These are phyloP conservation scores for Moesziomyces antarcticus DNA, from an alignment of 1,284 basidiomycete species.

Conservation along the genomic window DNA sequence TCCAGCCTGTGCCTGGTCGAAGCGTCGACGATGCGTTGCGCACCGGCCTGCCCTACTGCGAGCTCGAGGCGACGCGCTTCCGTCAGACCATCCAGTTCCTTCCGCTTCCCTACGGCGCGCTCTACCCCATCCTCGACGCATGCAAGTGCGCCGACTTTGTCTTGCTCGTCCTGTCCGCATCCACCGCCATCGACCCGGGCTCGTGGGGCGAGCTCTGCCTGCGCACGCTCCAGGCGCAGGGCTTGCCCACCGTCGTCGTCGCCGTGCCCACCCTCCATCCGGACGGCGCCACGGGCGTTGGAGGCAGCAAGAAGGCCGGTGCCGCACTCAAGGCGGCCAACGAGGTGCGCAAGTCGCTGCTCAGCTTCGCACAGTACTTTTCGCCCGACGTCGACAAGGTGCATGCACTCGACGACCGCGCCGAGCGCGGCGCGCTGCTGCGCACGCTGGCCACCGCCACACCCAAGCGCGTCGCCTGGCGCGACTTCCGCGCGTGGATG, in stretches of 20 bases:
- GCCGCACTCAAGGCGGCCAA: constrained; percentile 54
- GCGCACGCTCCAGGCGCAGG: constrained; percentile 75
- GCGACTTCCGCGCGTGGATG: constrained; percentile 82
- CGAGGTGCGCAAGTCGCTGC: constrained; percentile 61
- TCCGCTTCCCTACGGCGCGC: constrained; percentile 70
- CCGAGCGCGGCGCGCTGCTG: constrained; percentile 73
- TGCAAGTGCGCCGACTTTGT: constrained; percentile 92
- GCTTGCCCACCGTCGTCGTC: constrained; percentile 81
- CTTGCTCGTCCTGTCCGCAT: constrained; percentile 82
- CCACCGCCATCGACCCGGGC: constrained; percentile 78
- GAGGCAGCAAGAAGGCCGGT: constrained; percentile 50
- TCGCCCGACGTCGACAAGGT: constrained; percentile 81
- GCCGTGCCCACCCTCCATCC: constrained; percentile 68
- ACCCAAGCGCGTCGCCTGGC: constrained; percentile 77
- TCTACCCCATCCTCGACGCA: constrained; percentile 85
- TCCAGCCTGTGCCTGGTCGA: constrained; percentile 49
- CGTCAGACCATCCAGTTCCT: constrained; percentile 89
- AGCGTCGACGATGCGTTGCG: constrained; percentile 52
- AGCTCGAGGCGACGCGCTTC: constrained; percentile 77
- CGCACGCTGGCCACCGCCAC: constrained; percentile 69
- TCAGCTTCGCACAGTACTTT: constrained; percentile 85
- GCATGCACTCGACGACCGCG: constrained; percentile 74
- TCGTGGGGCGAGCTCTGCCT: constrained; percentile 88
- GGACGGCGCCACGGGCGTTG: constrained; percentile 40
- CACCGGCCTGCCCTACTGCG: constrained; percentile 38